Conservation (phyloP, 2,329 filamentous ascomycete genomes). For the Decorospora gaudefroyi region DNA sequence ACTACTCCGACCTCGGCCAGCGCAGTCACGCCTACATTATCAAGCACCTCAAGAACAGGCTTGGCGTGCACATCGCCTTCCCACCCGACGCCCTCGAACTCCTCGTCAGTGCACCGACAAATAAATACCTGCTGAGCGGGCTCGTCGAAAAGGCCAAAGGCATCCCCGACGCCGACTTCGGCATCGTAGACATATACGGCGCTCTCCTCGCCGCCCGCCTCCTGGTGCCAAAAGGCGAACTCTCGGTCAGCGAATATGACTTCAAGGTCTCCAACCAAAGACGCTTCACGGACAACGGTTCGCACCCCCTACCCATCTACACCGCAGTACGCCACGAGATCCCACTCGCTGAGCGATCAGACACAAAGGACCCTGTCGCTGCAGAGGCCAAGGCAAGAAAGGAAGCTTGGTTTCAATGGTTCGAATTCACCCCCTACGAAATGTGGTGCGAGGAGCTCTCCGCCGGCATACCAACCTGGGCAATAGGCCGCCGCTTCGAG, state of each 20-base stretch:
- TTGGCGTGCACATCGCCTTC: slow-evolving; percentile 89
- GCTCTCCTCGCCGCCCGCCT: slow-evolving; percentile 81
- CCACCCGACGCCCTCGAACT: slow-evolving; percentile 81
- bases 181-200: slow-evolving; percentile 91
- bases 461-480: slow-evolving; percentile 94
- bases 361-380: slow-evolving; percentile 42
- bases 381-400: slow-evolving; percentile 55
- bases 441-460: slow-evolving; percentile 92
- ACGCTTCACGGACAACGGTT: slow-evolving; percentile 73
- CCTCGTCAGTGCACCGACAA: slow-evolving; percentile 86
- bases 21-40: slow-evolving; percentile 71
- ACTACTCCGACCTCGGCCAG: slow-evolving; percentile 75
- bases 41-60: slow-evolving; percentile 81
- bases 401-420: slow-evolving; percentile 97
- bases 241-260: slow-evolving; percentile 74
- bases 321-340: slow-evolving; percentile 96
- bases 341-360: slow-evolving; percentile 62
- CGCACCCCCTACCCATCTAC: slow-evolving; percentile 90
- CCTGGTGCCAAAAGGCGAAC: slow-evolving; percentile 82
- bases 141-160: slow-evolving; percentile 90
- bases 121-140: slow-evolving; percentile 85
- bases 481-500: slow-evolving; percentile 80
- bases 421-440: slow-evolving; percentile 87
- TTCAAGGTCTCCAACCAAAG: slow-evolving; percentile 91
- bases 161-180: slow-evolving; percentile 77